Evolutionary conservation across 768 basidiomycete genomes (phyloP).

Genomic region (Agrocybe chaxingu): DNA sequence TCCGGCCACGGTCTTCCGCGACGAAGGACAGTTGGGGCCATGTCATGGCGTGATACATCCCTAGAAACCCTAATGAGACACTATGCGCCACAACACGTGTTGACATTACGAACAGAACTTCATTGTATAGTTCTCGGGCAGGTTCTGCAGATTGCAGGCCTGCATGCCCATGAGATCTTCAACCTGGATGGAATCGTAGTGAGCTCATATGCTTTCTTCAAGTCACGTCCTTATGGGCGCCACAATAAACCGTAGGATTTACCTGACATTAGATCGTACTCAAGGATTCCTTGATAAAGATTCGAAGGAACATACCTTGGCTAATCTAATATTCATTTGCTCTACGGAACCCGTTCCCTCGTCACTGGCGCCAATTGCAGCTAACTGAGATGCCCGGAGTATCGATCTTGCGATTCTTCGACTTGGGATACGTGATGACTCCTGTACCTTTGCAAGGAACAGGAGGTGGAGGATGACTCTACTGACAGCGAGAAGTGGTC

Average conservation of each 20-base stretch:
- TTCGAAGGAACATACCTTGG: conserved; percentile 31
- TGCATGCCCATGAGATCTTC: conserved; percentile 93
- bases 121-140: conserved; percentile 90
- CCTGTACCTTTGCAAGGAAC: too few relatives aligned
- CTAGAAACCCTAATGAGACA: conserved; percentile 32
- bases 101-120: conserved; percentile 56
- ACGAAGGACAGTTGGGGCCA: conserved; percentile 96
- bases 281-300: not conserved
- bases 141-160: conserved; percentile 87
- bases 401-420: too few relatives aligned
- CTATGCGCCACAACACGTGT: not conserved
- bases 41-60: conserved; percentile 85
- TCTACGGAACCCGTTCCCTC: conserved; percentile 6
- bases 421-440: too few relatives aligned
- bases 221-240: not conserved
- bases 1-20: conserved; percentile 84
- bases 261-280: conserved; percentile 14
- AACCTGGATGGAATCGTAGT: conserved; percentile 44
- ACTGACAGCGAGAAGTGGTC: too few relatives aligned
- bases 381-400: too few relatives aligned
- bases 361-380: too few relatives aligned
- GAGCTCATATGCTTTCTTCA: conserved; percentile 8
- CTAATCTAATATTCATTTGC: conserved; percentile 49
- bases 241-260: conserved; percentile 4
- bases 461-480: too few relatives aligned